These are phyloP conservation scores for Penicillium sp. DNA, from an alignment of 2,329 filamentous ascomycete species.

Conservation along the genomic window DNA sequence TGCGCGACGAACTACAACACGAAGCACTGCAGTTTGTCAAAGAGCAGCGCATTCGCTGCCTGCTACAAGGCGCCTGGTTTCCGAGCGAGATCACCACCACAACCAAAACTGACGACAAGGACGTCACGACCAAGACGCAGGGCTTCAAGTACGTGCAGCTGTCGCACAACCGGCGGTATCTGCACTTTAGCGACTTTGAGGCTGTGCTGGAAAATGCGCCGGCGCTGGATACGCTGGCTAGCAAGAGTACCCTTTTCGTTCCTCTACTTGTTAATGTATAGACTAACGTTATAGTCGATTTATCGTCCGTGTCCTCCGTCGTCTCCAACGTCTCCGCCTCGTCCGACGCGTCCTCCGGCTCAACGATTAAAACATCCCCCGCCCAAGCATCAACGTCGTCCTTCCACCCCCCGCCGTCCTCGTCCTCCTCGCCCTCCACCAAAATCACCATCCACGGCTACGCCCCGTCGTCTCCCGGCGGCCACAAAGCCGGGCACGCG, in stretches of 20 bases:
- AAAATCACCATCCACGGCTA: conserved; percentile 91
- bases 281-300: conserved; percentile 57
- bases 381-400: conserved; percentile 16
- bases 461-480: conserved; percentile 25
- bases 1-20: conserved; percentile 85
- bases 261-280: background rate
- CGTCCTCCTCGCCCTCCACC: conserved; percentile 47
- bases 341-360: conserved; percentile 47
- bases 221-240: conserved; percentile 65
- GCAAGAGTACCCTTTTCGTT: conserved; percentile 58
- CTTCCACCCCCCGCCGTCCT: background rate
- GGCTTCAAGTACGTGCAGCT: conserved; percentile 81
- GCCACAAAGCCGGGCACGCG: conserved; percentile 32
- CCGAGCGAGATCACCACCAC: conserved; percentile 45
- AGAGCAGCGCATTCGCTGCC: conserved; percentile 87
- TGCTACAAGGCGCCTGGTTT: conserved; percentile 90
- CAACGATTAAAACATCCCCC: conserved; percentile 44
- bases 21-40: conserved; percentile 96
- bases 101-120: conserved; percentile 46
- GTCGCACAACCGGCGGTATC: conserved; percentile 82
- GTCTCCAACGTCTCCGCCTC: conserved; percentile 83
- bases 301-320: conserved; percentile 83
- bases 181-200: conserved; percentile 86
- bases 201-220: conserved; percentile 62
- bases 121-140: conserved; percentile 41